phyloP scores from a whole-genome alignment of 2,329 filamentous ascomycete genomes.

The Botrytis pseudocinerea region DNA sequence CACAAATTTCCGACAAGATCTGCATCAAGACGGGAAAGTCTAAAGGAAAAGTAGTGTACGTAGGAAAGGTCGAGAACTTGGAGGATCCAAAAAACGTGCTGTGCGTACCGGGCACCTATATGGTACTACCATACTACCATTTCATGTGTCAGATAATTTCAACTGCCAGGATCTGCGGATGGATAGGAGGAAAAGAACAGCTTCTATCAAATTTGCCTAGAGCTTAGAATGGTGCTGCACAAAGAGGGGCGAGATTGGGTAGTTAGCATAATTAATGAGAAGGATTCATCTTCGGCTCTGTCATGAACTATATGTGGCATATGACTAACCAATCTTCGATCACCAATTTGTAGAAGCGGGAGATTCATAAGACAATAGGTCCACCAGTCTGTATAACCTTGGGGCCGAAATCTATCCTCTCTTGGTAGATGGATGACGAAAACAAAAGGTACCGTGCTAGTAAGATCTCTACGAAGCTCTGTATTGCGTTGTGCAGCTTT shows the following conservation, averaged over 20 bases:
- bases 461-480: not conserved
- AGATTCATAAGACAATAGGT: not conserved
- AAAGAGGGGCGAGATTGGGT: constrained; percentile 20
- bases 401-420: constrained; percentile 14
- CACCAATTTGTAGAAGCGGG: not conserved
- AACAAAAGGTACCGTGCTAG: constrained; percentile 1
- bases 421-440: constrained; percentile 10
- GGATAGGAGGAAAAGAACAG: constrained; percentile 13
- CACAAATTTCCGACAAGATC: constrained; percentile 20
- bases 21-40: not conserved
- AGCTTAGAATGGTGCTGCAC: constrained; percentile 21
- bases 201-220: constrained; percentile 16
- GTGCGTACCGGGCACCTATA: constrained; percentile 2
- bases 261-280: constrained; percentile 13
- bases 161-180: constrained; percentile 22
- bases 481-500: not conserved
- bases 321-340: constrained; percentile 13
- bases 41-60: constrained; percentile 14
- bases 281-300: constrained; percentile 21
- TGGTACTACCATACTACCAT: constrained; percentile 17
- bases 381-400: constrained; percentile 12
- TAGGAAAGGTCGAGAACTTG: constrained; percentile 18
- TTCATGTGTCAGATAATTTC: constrained; percentile 16
- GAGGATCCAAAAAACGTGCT: constrained; percentile 20
- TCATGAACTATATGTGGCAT: constrained; percentile 22